These are phyloP conservation scores for Dicorynia guianensis DNA, from an alignment of 306 rosid species.

Conservation along the genomic window DNA sequence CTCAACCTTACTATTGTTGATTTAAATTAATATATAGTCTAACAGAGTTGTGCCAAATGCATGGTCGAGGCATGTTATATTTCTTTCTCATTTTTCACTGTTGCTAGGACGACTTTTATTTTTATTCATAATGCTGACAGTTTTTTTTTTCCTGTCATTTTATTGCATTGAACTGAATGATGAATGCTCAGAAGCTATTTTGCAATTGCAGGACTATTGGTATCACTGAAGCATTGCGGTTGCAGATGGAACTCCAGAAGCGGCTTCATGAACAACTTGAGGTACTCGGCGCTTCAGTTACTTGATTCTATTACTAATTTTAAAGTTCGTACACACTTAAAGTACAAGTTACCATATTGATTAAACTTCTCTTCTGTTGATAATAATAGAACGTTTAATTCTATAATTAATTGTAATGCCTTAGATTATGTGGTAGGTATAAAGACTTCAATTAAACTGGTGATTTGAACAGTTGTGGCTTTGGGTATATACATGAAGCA, in stretches of 20 bases:
- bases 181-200: constrained; percentile 29
- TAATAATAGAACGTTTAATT: neutral
- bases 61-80: neutral
- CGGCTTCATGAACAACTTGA: constrained; percentile 98
- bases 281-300: constrained; percentile 53
- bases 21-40: constrained; percentile 15
- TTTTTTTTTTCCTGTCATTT: constrained; percentile 4
- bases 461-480: neutral
- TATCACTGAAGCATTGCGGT: constrained; percentile 86
- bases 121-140: neutral
- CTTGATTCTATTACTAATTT: neutral
- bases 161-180: constrained; percentile 14
- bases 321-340: neutral
- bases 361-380: neutral
- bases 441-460: neutral
- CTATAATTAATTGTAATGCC: neutral
- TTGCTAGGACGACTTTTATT: constrained; percentile 18
- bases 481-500: neutral
- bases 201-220: constrained; percentile 69
- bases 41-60: neutral
- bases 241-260: constrained; percentile 98
- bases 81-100: neutral
- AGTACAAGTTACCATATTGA: neutral
- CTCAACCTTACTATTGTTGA: neutral
- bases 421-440: neutral